These are phyloP conservation scores for Clonostachys solani DNA, from an alignment of 2,329 filamentous ascomycete genomes.

Conservation along the genomic window DNA sequence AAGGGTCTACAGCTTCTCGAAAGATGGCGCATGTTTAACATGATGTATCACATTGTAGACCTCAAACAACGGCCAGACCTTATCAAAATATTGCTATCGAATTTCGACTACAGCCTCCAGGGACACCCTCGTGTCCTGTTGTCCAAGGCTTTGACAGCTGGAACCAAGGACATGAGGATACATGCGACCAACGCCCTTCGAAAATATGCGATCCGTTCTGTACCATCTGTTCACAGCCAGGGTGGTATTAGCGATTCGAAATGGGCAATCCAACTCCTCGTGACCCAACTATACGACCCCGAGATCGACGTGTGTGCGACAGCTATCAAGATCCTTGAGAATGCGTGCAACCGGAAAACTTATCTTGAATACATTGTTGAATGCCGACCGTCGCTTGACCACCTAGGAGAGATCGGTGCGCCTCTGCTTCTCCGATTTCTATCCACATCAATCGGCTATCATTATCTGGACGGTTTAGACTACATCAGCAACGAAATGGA, in stretches of 20 bases:
- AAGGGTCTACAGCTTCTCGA: slow-evolving; percentile 88
- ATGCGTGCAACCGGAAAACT: slow-evolving; percentile 88
- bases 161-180: slow-evolving; percentile 87
- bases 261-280: slow-evolving; percentile 94
- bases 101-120: slow-evolving; percentile 86
- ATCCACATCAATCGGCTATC: slow-evolving; percentile 94
- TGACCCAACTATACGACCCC: slow-evolving; percentile 97
- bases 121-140: slow-evolving; percentile 90
- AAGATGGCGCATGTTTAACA: slow-evolving; percentile 97
- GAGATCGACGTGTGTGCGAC: slow-evolving; percentile 96
- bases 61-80: slow-evolving; percentile 86
- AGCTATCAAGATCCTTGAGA: slow-evolving; percentile 94
- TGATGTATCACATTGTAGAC: slow-evolving; percentile 98
- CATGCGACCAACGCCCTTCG: slow-evolving; percentile 82
- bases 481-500: slow-evolving; percentile 99
- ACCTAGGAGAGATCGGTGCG: slow-evolving; percentile 93
- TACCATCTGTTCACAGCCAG: slow-evolving; percentile 28
- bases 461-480: slow-evolving; percentile 93
- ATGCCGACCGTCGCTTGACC: slow-evolving; percentile 89
- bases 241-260: slow-evolving; percentile 64
- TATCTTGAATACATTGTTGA: slow-evolving; percentile 96
- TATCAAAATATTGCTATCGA: slow-evolving; percentile 81
- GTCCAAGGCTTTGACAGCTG: slow-evolving; percentile 88
- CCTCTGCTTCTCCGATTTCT: slow-evolving; percentile 88
- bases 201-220: slow-evolving; percentile 68